Percentiles rank a stretch among this genome's conserved stretches.
phyloP scores from a whole-genome alignment of 2,329 filamentous ascomycete species.

The Colletotrichum filicis region DNA sequence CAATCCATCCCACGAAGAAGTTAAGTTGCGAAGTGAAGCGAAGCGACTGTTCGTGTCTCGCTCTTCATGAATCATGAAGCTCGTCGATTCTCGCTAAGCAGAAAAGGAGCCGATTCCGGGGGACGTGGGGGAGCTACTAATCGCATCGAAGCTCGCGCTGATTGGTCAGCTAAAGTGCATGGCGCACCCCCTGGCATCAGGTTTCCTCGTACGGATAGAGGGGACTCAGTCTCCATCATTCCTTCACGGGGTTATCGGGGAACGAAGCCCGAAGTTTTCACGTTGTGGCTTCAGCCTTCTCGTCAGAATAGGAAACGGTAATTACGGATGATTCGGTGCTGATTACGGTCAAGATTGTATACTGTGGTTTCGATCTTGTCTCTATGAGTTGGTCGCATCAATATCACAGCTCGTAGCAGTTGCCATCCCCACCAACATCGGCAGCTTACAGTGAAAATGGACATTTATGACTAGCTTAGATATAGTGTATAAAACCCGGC shows the following conservation, averaged over 20 bases:
- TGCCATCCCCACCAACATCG: background rate
- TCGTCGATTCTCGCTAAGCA: slow-evolving; percentile 24
- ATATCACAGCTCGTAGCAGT: background rate
- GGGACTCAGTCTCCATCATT: background rate
- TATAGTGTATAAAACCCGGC: background rate
- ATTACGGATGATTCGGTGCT: background rate
- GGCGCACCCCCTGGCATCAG: background rate
- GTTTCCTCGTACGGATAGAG: background rate
- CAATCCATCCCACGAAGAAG: slow-evolving; percentile 19
- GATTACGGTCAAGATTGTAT: background rate
- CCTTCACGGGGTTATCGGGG: background rate
- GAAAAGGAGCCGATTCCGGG: slow-evolving; percentile 33
- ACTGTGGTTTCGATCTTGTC: background rate
- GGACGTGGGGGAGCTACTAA: slow-evolving; percentile 10
- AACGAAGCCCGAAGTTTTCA: background rate
- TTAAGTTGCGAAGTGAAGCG: background rate
- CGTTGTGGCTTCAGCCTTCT: background rate
- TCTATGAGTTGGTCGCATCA: background rate
- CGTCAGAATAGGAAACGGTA: background rate
- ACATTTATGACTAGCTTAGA: background rate
- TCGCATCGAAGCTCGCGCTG: background rate
- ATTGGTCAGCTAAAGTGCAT: background rate
- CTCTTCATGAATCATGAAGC: slow-evolving; percentile 35
- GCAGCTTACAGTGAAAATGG: background rate
- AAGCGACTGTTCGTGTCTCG: background rate